Evolutionary conservation across 1,284 basidiomycete genomes (phyloP).

Genomic region (Apiotrichum porosum): DNA sequence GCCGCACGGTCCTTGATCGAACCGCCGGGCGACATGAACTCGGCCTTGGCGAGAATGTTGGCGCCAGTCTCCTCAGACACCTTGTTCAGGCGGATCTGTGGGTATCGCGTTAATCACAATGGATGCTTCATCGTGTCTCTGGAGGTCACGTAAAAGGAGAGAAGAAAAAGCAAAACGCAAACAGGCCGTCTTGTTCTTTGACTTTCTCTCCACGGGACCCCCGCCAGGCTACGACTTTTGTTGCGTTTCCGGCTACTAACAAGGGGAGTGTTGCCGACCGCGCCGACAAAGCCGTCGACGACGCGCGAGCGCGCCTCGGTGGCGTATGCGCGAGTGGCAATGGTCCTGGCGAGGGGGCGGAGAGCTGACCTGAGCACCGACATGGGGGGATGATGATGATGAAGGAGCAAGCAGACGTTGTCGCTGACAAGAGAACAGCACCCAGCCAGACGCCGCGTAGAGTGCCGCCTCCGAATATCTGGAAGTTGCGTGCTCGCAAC

Average conservation of each 20-base stretch:
- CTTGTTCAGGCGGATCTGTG: slow-evolving; percentile 74
- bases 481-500: too few species aligned
- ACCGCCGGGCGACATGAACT: slow-evolving; percentile 98
- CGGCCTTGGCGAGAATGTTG: slow-evolving; percentile 88
- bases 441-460: too few species aligned
- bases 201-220: too few species aligned
- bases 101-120: too few species aligned
- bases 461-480: too few species aligned
- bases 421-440: too few species aligned
- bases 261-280: slow-evolving; percentile 90
- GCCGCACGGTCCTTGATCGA: slow-evolving; percentile 98
- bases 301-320: slow-evolving; percentile 45
- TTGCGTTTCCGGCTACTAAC: slow-evolving; percentile 52
- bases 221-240: too few species aligned
- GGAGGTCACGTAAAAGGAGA: too few species aligned
- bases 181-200: too few species aligned
- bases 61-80: slow-evolving; percentile 87
- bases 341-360: slow-evolving; percentile 19
- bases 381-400: slow-evolving; percentile 3
- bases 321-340: slow-evolving; percentile 25
- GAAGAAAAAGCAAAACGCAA: too few species aligned
- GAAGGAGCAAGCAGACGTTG: background rate
- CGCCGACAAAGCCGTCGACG: slow-evolving; percentile 78
- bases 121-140: too few species aligned
- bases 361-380: slow-evolving; percentile 14